Percentiles rank a stretch among this genome's conserved stretches.
Conservation (phyloP, 257 asterid genomes). For the Striga asiatica region DNA sequence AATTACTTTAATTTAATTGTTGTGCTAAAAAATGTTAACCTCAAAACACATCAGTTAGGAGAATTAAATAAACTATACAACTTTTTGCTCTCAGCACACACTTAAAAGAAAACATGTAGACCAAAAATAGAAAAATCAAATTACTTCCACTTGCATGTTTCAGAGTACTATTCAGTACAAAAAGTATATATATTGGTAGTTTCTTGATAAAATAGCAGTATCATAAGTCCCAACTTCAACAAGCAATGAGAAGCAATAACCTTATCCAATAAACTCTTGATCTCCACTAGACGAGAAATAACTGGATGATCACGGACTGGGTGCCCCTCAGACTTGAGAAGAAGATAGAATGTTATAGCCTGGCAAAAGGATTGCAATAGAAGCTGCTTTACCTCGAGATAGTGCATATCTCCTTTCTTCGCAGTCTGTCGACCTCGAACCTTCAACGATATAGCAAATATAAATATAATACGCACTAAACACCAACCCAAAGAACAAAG, state of each 20-base stretch:
- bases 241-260: conserved; percentile 26
- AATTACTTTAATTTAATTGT: too few relatives aligned
- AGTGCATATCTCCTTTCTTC: conserved; percentile 49
- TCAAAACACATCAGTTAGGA: too few relatives aligned
- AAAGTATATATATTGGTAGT: background rate
- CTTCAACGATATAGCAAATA: conserved; percentile 30
- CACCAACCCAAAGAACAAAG: conserved; percentile 1
- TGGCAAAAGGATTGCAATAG: conserved; percentile 85
- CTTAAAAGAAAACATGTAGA: too few relatives aligned
- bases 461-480: conserved; percentile 10
- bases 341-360: conserved; percentile 86
- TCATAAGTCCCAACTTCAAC: conserved; percentile 5
- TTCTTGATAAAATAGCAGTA: background rate
- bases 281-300: conserved; percentile 75
- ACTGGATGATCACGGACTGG: conserved; percentile 96
- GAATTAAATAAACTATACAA: too few relatives aligned
- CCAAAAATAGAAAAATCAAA: too few relatives aligned
- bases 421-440: conserved; percentile 33
- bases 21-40: too few relatives aligned
- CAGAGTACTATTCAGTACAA: too few relatives aligned
- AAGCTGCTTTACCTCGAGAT: conserved; percentile 67
- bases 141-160: background rate
- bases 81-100: too few relatives aligned
- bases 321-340: conserved; percentile 89
- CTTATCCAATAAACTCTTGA: conserved; percentile 78